phyloP scores from a whole-genome alignment of 1,284 basidiomycete genomes.

The Volvariella volvacea region DNA sequence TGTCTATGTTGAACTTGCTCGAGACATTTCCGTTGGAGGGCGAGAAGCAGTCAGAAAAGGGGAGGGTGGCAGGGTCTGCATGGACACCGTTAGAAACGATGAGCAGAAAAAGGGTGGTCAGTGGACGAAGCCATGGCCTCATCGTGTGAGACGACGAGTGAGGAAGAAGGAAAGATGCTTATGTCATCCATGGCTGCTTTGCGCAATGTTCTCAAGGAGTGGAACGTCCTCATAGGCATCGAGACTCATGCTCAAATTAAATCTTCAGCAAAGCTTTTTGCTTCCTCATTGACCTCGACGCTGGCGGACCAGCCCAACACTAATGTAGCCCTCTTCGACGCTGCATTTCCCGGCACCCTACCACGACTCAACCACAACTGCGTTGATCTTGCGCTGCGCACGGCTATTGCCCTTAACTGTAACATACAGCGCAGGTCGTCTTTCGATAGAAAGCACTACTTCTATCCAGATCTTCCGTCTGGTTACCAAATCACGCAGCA shows the following conservation, averaged over 20 bases:
- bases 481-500: slow-evolving; percentile 98
- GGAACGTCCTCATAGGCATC: slow-evolving; percentile 88
- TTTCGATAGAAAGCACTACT: slow-evolving; percentile 98
- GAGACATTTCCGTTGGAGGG: slow-evolving; percentile 29
- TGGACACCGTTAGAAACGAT: slow-evolving; percentile 18
- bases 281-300: slow-evolving; percentile 45
- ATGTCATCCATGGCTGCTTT: slow-evolving; percentile 1
- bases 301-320: slow-evolving; percentile 60
- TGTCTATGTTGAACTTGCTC: slow-evolving; percentile 60
- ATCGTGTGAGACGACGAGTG: slow-evolving; percentile 10
- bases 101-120: slow-evolving; percentile 12
- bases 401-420: slow-evolving; percentile 78
- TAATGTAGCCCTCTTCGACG: slow-evolving; percentile 80
- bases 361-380: slow-evolving; percentile 83
- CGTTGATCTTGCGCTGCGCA: slow-evolving; percentile 75
- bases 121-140: slow-evolving; percentile 6
- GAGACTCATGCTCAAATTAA: slow-evolving; percentile 96
- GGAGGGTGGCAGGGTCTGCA: slow-evolving; percentile 44
- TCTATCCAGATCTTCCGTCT: slow-evolving; percentile 90
- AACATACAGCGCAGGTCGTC: slow-evolving; percentile 68
- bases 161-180: slow-evolving; percentile 10
- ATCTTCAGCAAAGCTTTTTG: slow-evolving; percentile 86
- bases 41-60: slow-evolving; percentile 53
- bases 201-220: slow-evolving; percentile 24
- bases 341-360: slow-evolving; percentile 88